phyloP scores from a whole-genome alignment of 2,329 filamentous ascomycete genomes.

The Didymella glomerata region DNA sequence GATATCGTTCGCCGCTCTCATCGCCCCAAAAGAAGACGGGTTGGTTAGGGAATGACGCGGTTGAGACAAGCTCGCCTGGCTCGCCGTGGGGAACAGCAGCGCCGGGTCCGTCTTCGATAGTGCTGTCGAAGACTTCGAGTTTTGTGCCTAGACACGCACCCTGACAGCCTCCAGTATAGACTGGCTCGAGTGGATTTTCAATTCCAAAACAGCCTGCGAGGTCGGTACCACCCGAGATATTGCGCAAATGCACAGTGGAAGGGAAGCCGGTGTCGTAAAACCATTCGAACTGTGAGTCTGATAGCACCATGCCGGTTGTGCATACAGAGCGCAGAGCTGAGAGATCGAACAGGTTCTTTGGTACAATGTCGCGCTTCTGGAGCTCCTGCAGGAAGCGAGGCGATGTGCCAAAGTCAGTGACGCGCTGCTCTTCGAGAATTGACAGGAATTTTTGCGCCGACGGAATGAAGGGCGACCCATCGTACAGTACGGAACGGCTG shows the following conservation, averaged over 20 bases:
- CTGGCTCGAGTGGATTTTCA: constrained; percentile 73
- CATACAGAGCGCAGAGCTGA: constrained; percentile 68
- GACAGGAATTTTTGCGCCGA: constrained; percentile 70
- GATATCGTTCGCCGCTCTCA: constrained; percentile 53
- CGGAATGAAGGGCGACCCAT: constrained; percentile 81
- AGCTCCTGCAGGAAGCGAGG: constrained; percentile 81
- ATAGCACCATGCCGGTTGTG: constrained; percentile 83
- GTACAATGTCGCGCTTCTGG: constrained; percentile 68
- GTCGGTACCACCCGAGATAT: constrained; percentile 81
- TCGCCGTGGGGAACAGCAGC: constrained; percentile 67
- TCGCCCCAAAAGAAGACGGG: constrained; percentile 64
- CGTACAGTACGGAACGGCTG: constrained; percentile 74
- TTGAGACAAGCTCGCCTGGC: constrained; percentile 78
- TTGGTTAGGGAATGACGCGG: constrained; percentile 76
- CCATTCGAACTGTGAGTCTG: constrained; percentile 81
- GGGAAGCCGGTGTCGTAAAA: constrained; percentile 78
- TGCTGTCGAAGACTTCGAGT: constrained; percentile 67
- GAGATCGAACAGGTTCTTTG: constrained; percentile 70
- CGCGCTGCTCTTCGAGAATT: constrained; percentile 68
- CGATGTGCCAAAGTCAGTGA: constrained; percentile 77
- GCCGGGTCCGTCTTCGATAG: constrained; percentile 57
- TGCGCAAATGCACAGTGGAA: constrained; percentile 69
- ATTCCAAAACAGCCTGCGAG: constrained; percentile 71
- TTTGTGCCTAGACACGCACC: constrained; percentile 63
- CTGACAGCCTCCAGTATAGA: constrained; percentile 68